Base-by-base conservation (phyloP, 345 rosid genomes). In the Arabidopsis suecica region DNA sequence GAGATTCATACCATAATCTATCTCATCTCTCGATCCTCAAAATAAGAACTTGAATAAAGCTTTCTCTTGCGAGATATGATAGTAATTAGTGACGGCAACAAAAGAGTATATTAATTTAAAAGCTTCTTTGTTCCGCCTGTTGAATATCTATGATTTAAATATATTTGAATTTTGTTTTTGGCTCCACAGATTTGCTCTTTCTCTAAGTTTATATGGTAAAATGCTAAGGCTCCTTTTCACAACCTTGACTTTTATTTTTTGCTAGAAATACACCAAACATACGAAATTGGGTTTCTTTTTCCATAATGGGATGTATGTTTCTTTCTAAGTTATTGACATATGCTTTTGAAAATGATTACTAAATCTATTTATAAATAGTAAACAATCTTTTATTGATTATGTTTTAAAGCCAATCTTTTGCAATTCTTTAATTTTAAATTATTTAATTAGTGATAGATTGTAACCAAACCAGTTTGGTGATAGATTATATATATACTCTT, bases 191-290 rank as follows among this genome's bases (percentile, higher is more conserved):
- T 59, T 36, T 5, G 5, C 2, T 53, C 51, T 40, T 61, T 38
- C 11, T n/a, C 10, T 59, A 6, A 47, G 25, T 62, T 40, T 20
- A 53, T 45, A 40, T 62, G 68, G 61, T 53, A 51, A 62, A 37
- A 32, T 53, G 11, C 2, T 6, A 11, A 32, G 14, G 11, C 25
- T 5, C 33, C 45, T 34, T 40, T 47, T 34, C 48, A 13, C 45
- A 65, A 32, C 9, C n/a, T 58, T 44, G 65, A 45, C 56, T 58
- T 71, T 59, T 47, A 71, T 71, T 33, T 47, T 8, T 47, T 59
- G 11, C 18, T 23, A 25, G 53, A 42, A 42, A 62, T 42, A 42
- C 30, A 42, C 0, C 1, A 9, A 9, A 1, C 7, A 45, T 22
- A 14, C 28, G 5, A 45, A 23, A 34, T 55, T 64, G 36, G 36